These are phyloP conservation scores for Ophiobolus disseminans DNA, from an alignment of 2,329 filamentous ascomycete genomes.

Conservation along the genomic window DNA sequence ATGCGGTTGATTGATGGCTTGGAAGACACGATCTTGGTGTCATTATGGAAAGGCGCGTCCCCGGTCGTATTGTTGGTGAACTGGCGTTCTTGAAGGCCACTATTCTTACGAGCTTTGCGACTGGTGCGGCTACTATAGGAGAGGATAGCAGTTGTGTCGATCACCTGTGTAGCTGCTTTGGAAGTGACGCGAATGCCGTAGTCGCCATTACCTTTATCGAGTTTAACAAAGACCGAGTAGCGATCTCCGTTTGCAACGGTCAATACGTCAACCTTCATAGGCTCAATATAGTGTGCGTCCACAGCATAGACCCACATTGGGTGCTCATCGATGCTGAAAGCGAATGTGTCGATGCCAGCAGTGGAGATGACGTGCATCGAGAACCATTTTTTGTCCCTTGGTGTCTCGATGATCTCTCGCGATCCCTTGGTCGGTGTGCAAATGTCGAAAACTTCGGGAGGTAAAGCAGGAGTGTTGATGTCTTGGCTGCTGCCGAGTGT, in stretches of 20 bases:
- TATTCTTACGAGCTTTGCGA: too few relatives aligned
- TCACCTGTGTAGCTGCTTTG: constrained; percentile 59
- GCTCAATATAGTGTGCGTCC: constrained; percentile 63
- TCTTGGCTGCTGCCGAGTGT: constrained; percentile 13
- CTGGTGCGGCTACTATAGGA: too few relatives aligned
- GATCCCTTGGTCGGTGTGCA: constrained; percentile 58
- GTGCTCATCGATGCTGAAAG: constrained; percentile 61
- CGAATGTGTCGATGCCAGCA: constrained; percentile 55
- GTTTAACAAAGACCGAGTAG: constrained; percentile 59
- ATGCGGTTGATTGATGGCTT: constrained; percentile 59
- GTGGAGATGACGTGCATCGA: constrained; percentile 64
- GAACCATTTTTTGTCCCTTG: constrained; percentile 54
- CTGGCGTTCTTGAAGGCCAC: too few relatives aligned
- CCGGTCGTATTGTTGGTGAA: too few relatives aligned
- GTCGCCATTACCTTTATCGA: constrained; percentile 54
- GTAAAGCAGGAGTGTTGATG: constrained; percentile 16
- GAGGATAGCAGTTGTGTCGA: constrained; percentile 61
- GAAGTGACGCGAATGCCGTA: constrained; percentile 65
- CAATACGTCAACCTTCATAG: constrained; percentile 58
- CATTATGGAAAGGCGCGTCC: too few relatives aligned
- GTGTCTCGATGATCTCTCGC: constrained; percentile 54
- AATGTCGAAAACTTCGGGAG: constrained; percentile 31
- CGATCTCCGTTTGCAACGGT: constrained; percentile 60
- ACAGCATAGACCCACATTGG: constrained; percentile 63
- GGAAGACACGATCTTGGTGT: constrained; percentile 12